Percentiles rank a stretch among this genome's conserved stretches.
phyloP scores from a whole-genome alignment of 306 rosid species.

The Pterocarpus macrocarpus region DNA sequence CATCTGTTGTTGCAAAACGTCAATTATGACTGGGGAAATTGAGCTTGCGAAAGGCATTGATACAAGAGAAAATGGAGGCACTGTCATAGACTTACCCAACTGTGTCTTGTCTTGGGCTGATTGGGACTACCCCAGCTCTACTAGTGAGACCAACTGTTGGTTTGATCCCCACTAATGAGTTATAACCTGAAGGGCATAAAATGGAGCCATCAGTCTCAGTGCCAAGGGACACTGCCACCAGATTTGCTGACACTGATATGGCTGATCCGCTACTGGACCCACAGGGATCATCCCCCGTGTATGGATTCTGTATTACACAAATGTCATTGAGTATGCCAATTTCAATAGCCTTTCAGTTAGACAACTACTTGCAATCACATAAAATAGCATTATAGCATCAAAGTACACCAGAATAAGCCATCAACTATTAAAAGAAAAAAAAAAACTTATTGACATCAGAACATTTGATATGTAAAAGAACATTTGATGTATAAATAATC shows the following conservation, averaged over 20 bases:
- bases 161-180: constrained; percentile 69
- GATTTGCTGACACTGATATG: constrained; percentile 72
- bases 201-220: constrained; percentile 71
- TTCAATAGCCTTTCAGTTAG: not conserved
- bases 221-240: constrained; percentile 66
- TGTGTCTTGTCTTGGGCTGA: constrained; percentile 70
- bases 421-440: not conserved
- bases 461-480: no score
- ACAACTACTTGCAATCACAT: not conserved
- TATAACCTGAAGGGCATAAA: constrained; percentile 56
- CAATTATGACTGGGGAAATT: not conserved
- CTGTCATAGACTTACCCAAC: constrained; percentile 60
- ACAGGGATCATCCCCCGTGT: constrained; percentile 55
- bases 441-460: not conserved
- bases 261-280: constrained; percentile 78
- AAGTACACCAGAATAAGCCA: not conserved
- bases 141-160: constrained; percentile 84
- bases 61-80: not conserved
- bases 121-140: constrained; percentile 74
- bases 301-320: constrained; percentile 56
- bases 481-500: not conserved
- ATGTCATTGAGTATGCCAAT: not conserved
- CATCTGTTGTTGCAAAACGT: not conserved
- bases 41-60: not conserved
- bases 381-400: not conserved